Percentiles rank a stretch among this genome's conserved stretches.
phyloP scores from a whole-genome alignment of 139 green algal genomes.

The Chlorella sorokiniana region DNA sequence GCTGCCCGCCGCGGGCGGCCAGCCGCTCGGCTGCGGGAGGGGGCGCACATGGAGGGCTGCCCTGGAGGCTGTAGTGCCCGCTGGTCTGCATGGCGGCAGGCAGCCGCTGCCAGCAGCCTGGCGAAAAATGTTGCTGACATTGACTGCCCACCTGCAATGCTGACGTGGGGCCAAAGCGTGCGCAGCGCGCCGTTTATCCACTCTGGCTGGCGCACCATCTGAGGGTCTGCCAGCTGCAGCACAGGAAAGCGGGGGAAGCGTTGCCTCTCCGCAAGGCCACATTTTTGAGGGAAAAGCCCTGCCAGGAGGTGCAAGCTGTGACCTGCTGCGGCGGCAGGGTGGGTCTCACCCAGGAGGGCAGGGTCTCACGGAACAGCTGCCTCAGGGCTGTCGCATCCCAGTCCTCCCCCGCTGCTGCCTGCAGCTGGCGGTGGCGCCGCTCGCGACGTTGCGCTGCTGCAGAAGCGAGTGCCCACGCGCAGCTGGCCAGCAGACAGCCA shows the following conservation, averaged over 20 bases:
- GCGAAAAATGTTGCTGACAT: background rate
- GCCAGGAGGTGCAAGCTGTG: background rate
- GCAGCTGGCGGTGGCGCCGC: background rate
- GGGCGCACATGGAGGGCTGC: background rate
- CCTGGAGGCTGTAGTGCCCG: no score
- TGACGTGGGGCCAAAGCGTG: slow-evolving; percentile 5
- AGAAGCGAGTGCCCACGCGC: background rate
- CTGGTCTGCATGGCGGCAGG: background rate
- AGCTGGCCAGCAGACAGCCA: background rate
- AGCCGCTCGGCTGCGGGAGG: background rate
- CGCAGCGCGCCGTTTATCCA: slow-evolving; percentile 2
- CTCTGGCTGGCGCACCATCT: slow-evolving; percentile 4
- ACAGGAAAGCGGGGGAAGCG: background rate
- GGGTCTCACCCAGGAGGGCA: slow-evolving; percentile 13
- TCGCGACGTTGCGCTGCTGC: background rate
- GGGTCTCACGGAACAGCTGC: background rate
- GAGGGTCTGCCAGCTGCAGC: slow-evolving; percentile 6
- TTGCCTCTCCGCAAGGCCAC: background rate
- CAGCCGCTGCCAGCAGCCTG: background rate
- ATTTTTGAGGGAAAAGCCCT: background rate
- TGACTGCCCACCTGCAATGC: background rate
- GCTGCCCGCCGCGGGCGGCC: background rate
- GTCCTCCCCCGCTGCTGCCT: background rate
- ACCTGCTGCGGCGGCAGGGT: background rate
- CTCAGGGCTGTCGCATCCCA: background rate